Conservation (phyloP, 768 basidiomycete species). For the Pulveroboletus sp. region DNA sequence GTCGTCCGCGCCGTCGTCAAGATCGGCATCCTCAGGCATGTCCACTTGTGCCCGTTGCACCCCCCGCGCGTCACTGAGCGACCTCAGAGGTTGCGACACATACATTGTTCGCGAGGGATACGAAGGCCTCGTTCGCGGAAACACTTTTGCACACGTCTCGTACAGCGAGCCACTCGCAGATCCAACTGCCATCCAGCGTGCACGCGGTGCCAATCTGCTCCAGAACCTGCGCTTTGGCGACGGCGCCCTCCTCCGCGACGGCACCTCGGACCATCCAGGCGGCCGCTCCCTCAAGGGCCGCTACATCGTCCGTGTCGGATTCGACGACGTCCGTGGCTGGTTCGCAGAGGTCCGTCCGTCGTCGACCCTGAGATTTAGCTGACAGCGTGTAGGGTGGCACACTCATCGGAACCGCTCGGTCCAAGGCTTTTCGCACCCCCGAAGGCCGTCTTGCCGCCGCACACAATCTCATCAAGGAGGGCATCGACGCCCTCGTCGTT, state of each 20-base stretch:
- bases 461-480: constrained; percentile 89
- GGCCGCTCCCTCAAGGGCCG: constrained; percentile 82
- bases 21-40: constrained; percentile 85
- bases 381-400: constrained; percentile 72
- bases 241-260: constrained; percentile 72
- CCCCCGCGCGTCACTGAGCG: background rate
- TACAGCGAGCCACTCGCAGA: constrained; percentile 30
- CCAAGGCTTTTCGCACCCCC: constrained; percentile 73
- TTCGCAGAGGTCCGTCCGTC: constrained; percentile 69
- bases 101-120: constrained; percentile 98
- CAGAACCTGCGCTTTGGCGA: constrained; percentile 82
- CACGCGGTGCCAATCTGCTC: constrained; percentile 40
- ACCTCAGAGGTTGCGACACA: constrained; percentile 78
- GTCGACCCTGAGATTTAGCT: background rate
- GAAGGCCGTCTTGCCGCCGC: constrained; percentile 92
- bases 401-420: constrained; percentile 91
- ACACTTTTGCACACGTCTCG: constrained; percentile 32
- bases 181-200: constrained; percentile 15
- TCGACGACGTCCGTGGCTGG: constrained; percentile 98
- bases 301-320: constrained; percentile 94
- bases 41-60: constrained; percentile 4
- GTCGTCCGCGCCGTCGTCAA: constrained; percentile 93
- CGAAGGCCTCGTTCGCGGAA: constrained; percentile 96
- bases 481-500: constrained; percentile 95
- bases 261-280: constrained; percentile 67